Evolutionary conservation across 345 rosid species (phyloP).

Genomic region (Eucalyptus erythrocorys): DNA sequence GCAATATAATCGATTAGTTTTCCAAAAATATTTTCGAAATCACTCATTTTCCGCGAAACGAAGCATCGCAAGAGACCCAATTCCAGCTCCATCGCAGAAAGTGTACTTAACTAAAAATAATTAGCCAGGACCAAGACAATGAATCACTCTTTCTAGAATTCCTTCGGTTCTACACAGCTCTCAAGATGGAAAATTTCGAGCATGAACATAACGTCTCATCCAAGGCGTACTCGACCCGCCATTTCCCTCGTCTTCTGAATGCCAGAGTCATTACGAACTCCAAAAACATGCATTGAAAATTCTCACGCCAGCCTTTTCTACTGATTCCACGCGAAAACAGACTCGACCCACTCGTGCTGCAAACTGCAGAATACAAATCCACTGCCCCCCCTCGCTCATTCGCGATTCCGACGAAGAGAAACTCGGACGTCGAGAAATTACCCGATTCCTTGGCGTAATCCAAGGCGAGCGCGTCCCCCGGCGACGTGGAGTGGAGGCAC

Average conservation of each 20-base stretch:
- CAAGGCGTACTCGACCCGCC: neutral
- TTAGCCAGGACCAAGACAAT: neutral
- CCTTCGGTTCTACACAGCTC: neutral
- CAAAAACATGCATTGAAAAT: neutral
- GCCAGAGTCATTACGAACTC: neutral
- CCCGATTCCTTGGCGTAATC: conserved; percentile 74
- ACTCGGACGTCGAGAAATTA: neutral
- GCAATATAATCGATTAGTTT: too few relatives aligned
- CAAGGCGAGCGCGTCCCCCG: conserved; percentile 11
- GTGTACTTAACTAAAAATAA: neutral
- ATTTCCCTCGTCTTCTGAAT: neutral
- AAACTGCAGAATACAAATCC: neutral
- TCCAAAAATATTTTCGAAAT: fast-evolving
- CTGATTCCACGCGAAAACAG: neutral
- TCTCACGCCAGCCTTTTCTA: neutral
- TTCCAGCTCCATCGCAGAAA: neutral
- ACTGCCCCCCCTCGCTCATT: neutral
- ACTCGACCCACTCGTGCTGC: neutral
- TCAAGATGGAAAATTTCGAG: neutral
- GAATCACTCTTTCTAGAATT: neutral
- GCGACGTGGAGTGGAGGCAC: conserved; percentile 33
- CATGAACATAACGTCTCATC: neutral
- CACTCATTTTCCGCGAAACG: fast-evolving
- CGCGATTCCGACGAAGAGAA: neutral
- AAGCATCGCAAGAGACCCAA: neutral